Base-by-base conservation (phyloP, 192 early-diverging fungal species). In the Coemansia sp. region DNA sequence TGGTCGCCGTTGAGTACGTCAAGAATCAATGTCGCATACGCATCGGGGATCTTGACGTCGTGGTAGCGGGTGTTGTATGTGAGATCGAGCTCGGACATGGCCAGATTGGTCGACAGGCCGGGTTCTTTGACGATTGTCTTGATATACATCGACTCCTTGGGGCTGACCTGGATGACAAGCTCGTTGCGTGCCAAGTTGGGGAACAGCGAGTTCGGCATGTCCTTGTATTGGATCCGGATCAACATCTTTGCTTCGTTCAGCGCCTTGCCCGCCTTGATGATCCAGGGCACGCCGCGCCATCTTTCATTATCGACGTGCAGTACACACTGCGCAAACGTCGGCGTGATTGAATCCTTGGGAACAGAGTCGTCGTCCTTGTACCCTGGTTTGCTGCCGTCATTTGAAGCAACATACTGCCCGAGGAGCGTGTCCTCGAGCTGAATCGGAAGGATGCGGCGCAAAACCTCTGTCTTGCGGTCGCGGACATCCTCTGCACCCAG, bases 81-180 rank as follows among this genome's bases (percentile, higher is more conserved):
- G 30, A 98, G 83, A 76, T 98, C 95, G 18, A 98, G 86, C 73
- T 98, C 96, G 9, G 93, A 92, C 68, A 93, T 91, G 57, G 89
- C 86, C 49, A 91, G 86, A 56, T 88, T 85, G 67, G 87, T 86
- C 15, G 91, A 91, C 33, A 96, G 85, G 16, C 96, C 96, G 14
- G 91, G 95, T 53, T 89, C 86, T 75, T 98, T 98, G 87, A 93
- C 95, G 68, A 90, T 92, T 65, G 95, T 89, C 85, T 98, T 98
- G 87, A 96, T 89, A 74, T 98, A 98, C 10, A 98, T 88, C 5
- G 95, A 92, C 74, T 98, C 96, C 58, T 91, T 85, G 5, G 96
- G 96, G 59, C 96, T 93, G 36, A 98, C 91, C 33, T 94, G 92
- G 65, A 97, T 90, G 18, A 98, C 94, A 57, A 98, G 87, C 76